A percentile compares a stretch with the other conserved stretches of the same genome.
Conservation (phyloP, 768 basidiomycete genomes). For the Suillus cothurnatus region DNA sequence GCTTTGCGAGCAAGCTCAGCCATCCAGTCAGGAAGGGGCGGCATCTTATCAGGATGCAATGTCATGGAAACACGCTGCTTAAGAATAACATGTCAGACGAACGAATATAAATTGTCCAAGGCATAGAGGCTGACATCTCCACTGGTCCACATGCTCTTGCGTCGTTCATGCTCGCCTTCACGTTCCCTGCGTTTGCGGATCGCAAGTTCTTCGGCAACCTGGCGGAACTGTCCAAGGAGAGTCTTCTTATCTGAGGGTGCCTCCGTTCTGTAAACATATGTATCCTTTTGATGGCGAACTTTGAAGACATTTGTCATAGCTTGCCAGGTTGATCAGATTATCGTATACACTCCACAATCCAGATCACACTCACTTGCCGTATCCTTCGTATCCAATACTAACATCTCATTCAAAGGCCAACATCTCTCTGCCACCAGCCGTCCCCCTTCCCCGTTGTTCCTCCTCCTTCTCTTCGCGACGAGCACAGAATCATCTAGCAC, state of each 20-base stretch:
- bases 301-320: constrained; percentile 97
- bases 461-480: constrained; percentile 76
- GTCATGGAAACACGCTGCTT: constrained; percentile 35
- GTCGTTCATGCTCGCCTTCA: constrained; percentile 88
- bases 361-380: constrained; percentile 68
- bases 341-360: neutral
- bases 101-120: neutral
- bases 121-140: constrained; percentile 39
- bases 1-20: constrained; percentile 62
- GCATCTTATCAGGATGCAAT: constrained; percentile 42
- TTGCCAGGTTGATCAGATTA: constrained; percentile 23
- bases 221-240: constrained; percentile 82
- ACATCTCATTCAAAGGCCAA: constrained; percentile 92
- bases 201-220: constrained; percentile 89
- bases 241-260: constrained; percentile 81
- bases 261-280: constrained; percentile 91
- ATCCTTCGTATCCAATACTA: constrained; percentile 96
- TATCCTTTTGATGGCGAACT: constrained; percentile 90
- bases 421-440: constrained; percentile 92
- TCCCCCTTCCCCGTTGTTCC: constrained; percentile 58
- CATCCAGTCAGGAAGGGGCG: constrained; percentile 78
- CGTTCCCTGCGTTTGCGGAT: constrained; percentile 90
- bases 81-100: constrained; percentile 1
- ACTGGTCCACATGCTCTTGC: constrained; percentile 71
- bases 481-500: constrained; percentile 90